Conservation (phyloP, 371 early-diverging fungal species). For the Apophysomyces elegans region DNA sequence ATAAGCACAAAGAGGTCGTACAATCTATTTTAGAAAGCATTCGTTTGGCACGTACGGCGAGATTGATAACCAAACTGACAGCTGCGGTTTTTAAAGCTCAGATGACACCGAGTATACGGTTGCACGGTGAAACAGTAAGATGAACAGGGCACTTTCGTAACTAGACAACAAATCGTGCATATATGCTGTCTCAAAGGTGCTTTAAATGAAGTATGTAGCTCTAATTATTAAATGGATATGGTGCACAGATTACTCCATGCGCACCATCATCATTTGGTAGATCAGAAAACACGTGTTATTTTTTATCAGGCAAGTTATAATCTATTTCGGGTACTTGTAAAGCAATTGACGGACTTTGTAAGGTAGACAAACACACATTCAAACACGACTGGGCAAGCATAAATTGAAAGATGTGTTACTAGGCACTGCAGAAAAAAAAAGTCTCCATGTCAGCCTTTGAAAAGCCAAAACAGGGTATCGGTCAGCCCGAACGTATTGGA, state of each 20-base stretch:
- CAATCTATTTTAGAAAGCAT: too few species aligned
- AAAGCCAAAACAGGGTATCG: slow-evolving; percentile 12
- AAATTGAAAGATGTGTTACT: not conserved
- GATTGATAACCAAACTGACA: too few species aligned
- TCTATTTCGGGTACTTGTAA: slow-evolving; percentile 7
- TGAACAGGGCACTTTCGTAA: too few species aligned
- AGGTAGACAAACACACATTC: not conserved
- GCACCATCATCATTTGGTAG: not conserved
- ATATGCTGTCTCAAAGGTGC: too few species aligned
- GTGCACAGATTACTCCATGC: not conserved
- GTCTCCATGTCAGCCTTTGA: slow-evolving; percentile 1
- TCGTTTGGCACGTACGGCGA: too few species aligned
- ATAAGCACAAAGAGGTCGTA: too few species aligned
- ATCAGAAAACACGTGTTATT: slow-evolving; percentile 5
- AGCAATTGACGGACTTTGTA: slow-evolving; percentile 10
- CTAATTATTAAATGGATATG: too few species aligned
- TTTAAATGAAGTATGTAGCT: too few species aligned
- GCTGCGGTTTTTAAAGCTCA: too few species aligned
- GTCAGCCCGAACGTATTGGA: slow-evolving; percentile 15
- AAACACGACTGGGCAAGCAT: not conserved
- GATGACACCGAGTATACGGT: too few species aligned
- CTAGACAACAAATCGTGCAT: too few species aligned
- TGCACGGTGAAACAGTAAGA: too few species aligned
- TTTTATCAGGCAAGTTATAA: not conserved
- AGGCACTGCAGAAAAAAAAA: slow-evolving; percentile 6